Evolutionary conservation across 257 asterid genomes (phyloP).

Genomic region (Parsonsia alboflavescens): DNA sequence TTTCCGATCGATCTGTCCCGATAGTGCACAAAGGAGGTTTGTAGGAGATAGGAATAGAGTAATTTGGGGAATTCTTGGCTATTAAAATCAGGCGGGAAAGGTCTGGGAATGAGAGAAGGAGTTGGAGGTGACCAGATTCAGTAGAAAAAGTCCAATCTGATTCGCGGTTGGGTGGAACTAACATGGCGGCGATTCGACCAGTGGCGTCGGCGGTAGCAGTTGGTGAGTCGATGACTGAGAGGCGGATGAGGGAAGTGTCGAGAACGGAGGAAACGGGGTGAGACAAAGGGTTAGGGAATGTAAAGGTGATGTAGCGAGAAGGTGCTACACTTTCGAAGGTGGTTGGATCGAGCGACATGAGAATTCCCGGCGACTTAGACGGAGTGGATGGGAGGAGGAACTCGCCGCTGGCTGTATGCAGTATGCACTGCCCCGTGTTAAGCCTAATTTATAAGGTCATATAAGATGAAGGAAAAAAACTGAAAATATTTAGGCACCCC

Average conservation of each 20-base stretch:
- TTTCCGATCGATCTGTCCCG: slow-evolving; percentile 8
- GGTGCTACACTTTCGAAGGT: slow-evolving; percentile 55
- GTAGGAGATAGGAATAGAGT: slow-evolving; percentile 29
- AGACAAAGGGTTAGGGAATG: slow-evolving; percentile 41
- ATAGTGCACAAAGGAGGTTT: slow-evolving; percentile 11
- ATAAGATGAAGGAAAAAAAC: too few relatives aligned
- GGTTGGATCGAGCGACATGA: slow-evolving; percentile 45
- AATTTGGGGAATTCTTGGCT: slow-evolving; percentile 30
- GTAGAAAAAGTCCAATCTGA: slow-evolving; percentile 86
- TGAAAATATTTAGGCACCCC: too few relatives aligned
- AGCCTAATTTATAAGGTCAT: too few relatives aligned
- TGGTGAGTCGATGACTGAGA: slow-evolving; percentile 75
- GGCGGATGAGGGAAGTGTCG: slow-evolving; percentile 36
- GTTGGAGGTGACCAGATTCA: slow-evolving; percentile 75
- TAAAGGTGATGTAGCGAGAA: slow-evolving; percentile 66
- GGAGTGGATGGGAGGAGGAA: not conserved
- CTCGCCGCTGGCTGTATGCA: not conserved
- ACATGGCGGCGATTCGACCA: slow-evolving; percentile 48
- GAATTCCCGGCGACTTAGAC: not conserved
- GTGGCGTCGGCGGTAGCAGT: slow-evolving; percentile 18
- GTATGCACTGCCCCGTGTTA: not conserved
- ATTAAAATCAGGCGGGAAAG: slow-evolving; percentile 70
- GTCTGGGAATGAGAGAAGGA: slow-evolving; percentile 51
- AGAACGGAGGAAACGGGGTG: slow-evolving; percentile 19
- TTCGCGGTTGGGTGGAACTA: slow-evolving; percentile 75